A percentile compares a stretch with the other conserved stretches of the same genome.
Evolutionary conservation across 106 monocot genomes (phyloP).

Genomic region (Platanthera guangdongensis): DNA sequence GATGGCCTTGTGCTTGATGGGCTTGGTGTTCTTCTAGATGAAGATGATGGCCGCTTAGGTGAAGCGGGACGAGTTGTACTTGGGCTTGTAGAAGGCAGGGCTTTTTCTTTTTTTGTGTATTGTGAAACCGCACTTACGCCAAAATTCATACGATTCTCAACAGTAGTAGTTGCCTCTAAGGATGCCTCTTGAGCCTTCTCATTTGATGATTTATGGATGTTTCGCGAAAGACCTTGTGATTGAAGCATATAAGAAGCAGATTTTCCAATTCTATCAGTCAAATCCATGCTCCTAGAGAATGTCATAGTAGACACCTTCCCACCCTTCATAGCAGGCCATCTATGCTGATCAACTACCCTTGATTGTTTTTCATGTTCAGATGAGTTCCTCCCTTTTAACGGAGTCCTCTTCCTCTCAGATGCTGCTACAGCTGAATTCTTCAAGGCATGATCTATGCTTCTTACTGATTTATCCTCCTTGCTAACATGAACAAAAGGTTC

Average conservation of each 20-base stretch:
- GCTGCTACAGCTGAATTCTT: conserved; percentile 20
- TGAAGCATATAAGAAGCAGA: conserved; percentile 14
- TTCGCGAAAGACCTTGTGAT: conserved; percentile 41
- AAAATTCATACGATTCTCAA: neutral
- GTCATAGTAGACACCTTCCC: conserved; percentile 29
- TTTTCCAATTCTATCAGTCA: conserved; percentile 24
- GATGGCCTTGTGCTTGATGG: conserved; percentile 40
- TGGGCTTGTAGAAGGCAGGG: conserved; percentile 14
- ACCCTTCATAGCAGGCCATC: conserved; percentile 45
- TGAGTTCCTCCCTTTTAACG: conserved; percentile 46
- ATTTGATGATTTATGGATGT: conserved; percentile 14
- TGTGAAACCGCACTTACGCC: conserved; percentile 10
- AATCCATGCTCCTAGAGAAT: conserved; percentile 18
- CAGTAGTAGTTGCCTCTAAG: too few species aligned
- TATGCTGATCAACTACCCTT: conserved; percentile 46
- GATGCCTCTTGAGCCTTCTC: conserved; percentile 2
- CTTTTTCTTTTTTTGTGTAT: conserved; percentile 7
- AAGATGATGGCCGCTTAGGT: conserved; percentile 19
- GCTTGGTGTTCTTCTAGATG: conserved; percentile 18
- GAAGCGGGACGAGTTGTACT: conserved; percentile 38
- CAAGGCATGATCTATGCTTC: conserved; percentile 20
- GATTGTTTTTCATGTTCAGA: conserved; percentile 67
- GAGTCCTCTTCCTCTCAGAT: conserved; percentile 52
- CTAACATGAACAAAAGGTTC: conserved; percentile 25
- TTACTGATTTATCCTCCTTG: conserved; percentile 25